Evolutionary conservation across 2,329 filamentous ascomycete genomes (phyloP).

Genomic region (Rhynchosporium secalis): DNA sequence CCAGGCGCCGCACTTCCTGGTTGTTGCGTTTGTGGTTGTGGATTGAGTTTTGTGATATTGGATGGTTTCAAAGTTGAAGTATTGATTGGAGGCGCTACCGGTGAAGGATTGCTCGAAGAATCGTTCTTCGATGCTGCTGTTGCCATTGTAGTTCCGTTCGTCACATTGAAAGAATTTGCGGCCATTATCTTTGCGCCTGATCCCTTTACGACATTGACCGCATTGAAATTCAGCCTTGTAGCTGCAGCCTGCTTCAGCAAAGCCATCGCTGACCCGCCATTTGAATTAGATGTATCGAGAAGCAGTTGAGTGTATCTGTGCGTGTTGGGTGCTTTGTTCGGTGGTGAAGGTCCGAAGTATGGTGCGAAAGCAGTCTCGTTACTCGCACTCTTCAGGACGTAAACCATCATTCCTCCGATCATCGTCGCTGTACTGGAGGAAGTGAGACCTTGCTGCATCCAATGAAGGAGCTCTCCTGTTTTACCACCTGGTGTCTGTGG

Average conservation of each 20-base stretch:
- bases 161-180: constrained; percentile 35
- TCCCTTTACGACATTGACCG: constrained; percentile 24
- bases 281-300: constrained; percentile 30
- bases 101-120: not conserved
- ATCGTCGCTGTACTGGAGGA: constrained; percentile 29
- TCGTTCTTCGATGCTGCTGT: constrained; percentile 13
- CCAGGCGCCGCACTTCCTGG: not conserved
- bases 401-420: constrained; percentile 31
- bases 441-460: constrained; percentile 36
- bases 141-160: constrained; percentile 22
- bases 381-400: constrained; percentile 27
- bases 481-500: constrained; percentile 23
- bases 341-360: constrained; percentile 34
- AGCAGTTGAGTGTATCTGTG: constrained; percentile 36
- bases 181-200: constrained; percentile 25
- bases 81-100: not conserved
- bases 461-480: constrained; percentile 36
- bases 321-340: constrained; percentile 29
- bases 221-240: constrained; percentile 28
- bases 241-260: constrained; percentile 18
- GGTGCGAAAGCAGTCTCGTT: constrained; percentile 31
- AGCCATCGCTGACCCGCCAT: constrained; percentile 14
- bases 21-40: not conserved
- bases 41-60: constrained; percentile 6
- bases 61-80: not conserved